Percentiles rank a stretch among this genome's conserved stretches.
Conservation (phyloP, 2,329 filamentous ascomycete species). For the Pseudogymnoascus sp. region DNA sequence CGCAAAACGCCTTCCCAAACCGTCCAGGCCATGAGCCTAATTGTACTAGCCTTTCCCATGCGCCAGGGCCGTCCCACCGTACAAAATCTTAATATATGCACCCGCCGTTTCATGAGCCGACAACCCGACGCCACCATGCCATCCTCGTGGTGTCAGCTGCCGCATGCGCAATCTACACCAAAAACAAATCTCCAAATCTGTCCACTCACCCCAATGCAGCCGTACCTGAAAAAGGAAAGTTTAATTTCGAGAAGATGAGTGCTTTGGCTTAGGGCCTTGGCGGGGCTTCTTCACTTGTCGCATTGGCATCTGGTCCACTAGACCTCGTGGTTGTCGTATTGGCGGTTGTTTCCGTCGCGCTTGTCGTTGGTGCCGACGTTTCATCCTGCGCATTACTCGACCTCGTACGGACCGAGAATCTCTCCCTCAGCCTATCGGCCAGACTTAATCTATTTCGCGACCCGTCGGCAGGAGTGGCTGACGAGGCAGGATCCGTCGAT, state of each 20-base stretch:
- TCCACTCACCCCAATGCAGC: neutral
- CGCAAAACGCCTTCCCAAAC: slow-evolving; percentile 6
- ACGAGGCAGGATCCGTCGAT: neutral
- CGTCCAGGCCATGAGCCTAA: slow-evolving; percentile 6
- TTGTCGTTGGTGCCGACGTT: neutral
- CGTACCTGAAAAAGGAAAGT: slow-evolving; percentile 6
- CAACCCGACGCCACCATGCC: neutral
- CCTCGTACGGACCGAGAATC: neutral
- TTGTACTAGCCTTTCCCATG: slow-evolving; percentile 6
- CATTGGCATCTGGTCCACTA: neutral
- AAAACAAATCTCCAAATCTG: neutral
- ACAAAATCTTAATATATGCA: slow-evolving; percentile 1
- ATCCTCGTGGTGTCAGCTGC: slow-evolving; percentile 4
- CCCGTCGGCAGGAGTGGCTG: neutral
- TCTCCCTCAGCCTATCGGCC: neutral
- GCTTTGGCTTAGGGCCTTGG: neutral
- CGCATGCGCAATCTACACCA: neutral
- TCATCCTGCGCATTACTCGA: neutral
- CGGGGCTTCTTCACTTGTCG: neutral
- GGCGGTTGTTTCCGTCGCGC: slow-evolving; percentile 1
- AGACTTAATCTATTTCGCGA: slow-evolving; percentile 1
- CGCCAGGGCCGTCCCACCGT: slow-evolving; percentile 5
- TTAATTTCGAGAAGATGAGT: neutral
- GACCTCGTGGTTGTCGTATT: neutral
- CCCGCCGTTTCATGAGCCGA: slow-evolving; percentile 6